A percentile compares a stretch with the other conserved stretches of the same genome.
Conservation (phyloP, 176 grass and related monocot genomes). For the Rhynchospora pubera region DNA sequence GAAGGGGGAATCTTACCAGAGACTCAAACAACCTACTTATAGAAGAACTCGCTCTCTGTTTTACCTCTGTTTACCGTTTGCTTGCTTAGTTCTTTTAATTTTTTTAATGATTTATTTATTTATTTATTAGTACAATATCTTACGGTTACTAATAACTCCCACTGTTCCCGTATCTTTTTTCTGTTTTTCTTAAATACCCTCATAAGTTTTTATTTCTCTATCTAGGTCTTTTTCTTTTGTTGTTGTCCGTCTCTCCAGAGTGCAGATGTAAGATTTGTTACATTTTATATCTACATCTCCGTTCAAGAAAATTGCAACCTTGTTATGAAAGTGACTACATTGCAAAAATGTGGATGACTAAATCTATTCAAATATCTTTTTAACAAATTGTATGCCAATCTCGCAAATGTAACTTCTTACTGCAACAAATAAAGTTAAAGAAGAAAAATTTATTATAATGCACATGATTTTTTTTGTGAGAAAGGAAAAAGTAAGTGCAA, state of each 20-base stretch:
- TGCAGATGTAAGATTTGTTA: neutral
- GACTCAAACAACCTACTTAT: slow-evolving; percentile 18
- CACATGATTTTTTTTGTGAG: neutral
- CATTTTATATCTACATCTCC: too few relatives aligned
- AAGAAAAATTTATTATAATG: neutral
- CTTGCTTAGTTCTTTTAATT: neutral
- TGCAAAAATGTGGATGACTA: neutral
- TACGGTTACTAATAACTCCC: slow-evolving; percentile 10
- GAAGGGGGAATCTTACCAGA: slow-evolving; percentile 21
- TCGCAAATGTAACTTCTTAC: neutral
- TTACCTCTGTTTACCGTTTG: neutral
- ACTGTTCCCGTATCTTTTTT: neutral
- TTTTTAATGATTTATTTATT: too few relatives aligned
- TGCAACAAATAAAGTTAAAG: neutral
- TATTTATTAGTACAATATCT: neutral
- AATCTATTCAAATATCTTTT: neutral
- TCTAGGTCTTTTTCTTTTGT: neutral
- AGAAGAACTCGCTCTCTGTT: slow-evolving; percentile 5
- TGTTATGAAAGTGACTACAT: neutral
- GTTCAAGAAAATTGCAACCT: neutral
- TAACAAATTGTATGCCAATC: neutral
- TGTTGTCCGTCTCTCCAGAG: neutral
- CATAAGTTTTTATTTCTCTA: neutral
- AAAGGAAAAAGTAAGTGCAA: neutral
- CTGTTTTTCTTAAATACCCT: neutral